Base-by-base conservation (phyloP, 2,329 filamentous ascomycete genomes). In the Cladosporium austrohemisphaericum region DNA sequence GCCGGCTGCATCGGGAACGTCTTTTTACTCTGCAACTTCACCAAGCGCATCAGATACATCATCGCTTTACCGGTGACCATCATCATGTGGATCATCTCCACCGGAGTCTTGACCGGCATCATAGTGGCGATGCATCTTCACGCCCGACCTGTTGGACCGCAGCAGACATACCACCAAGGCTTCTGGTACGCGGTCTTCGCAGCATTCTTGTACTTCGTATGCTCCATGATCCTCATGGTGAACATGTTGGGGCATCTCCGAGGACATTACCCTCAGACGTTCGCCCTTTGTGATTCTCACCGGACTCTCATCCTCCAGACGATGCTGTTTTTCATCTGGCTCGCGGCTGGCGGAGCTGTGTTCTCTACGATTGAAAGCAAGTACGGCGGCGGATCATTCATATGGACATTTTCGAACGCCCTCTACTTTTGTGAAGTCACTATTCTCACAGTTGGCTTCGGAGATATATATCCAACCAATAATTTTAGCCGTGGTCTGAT, bases 231-330 rank as follows among this genome's bases (percentile, higher is more conserved):
- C 29, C 82, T 95, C 67, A 78, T 85, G 56, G 68, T 88, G 49
- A 95, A 92, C 18, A 88, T 92, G 70, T 76, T 84, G 49, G 89
- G 89, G 7, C 91, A 90, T 38, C 79, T 81, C 50, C 70, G 84
- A 0, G 83, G 83, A 0, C 85, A 88, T 57, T 95, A 95, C 60
- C 77, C 78, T 5, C 85, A 88, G 57, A 84, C 89, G 60, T 95
- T 95, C 57, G 73, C 77, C 3, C 75, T 95, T 19, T 91, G 86
- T 0, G 80, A 84, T 46, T 85, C 85, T 53, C 91, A 96, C 66
- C 80, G 91, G 8, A 95, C 88, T 0, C 72, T 96, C 18, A 95
- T 96, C 75, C 70, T 95, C 22, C 91, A 96, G 68, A 95, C 89
- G 1, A 94, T 94, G 68, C 73, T 86, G 49, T 88, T 94, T 62